Evolutionary conservation across 352 stramenopile species (phyloP), one percentile per base, ranked within the genome.

Genomic region (Detonula confervacea): DNA sequence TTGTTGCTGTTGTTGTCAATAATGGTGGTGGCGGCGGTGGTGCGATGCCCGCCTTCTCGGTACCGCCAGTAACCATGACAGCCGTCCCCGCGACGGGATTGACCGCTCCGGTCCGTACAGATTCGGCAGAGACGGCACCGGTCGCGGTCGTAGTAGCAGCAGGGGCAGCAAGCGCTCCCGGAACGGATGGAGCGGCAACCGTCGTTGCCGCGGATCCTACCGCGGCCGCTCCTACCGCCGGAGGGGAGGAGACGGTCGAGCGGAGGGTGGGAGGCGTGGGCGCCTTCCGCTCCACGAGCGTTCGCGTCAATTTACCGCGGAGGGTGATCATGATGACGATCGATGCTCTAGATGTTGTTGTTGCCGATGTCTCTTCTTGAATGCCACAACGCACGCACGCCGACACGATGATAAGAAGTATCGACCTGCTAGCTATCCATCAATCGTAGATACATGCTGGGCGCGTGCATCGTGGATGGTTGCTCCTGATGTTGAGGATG

Each of bases 311-410:
- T 64, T 75, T 77, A 33, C 75, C 75, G 25, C 75, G 60, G 62
- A 83, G 75, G 42, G 67, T 79, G 27, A 83, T 83, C 75, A 83
- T 83, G 14, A n/a, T n/a, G n/a, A n/a, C n/a, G n/a, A n/a, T n/a
- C n/a, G n/a, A n/a, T n/a, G n/a, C n/a, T n/a, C n/a, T n/a, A n/a
- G n/a, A n/a, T n/a, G n/a, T n/a, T n/a, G n/a, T n/a, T n/a, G n/a
- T n/a, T n/a, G n/a, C n/a, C n/a, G n/a, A n/a, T n/a, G n/a, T n/a
- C n/a, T n/a, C n/a, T n/a, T n/a, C n/a, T n/a, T n/a, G n/a, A n/a
- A n/a, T n/a, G n/a, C n/a, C n/a, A n/a, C n/a, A n/a, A n/a, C n/a
- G n/a, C n/a, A n/a, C n/a, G n/a, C n/a, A n/a, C n/a, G n/a, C n/a
- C n/a, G n/a, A n/a, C n/a, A n/a, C n/a, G n/a, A n/a, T n/a, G n/a